Evolutionary conservation across 2,329 filamentous ascomycete genomes (phyloP).

Genomic region (Fusarium sp.): DNA sequence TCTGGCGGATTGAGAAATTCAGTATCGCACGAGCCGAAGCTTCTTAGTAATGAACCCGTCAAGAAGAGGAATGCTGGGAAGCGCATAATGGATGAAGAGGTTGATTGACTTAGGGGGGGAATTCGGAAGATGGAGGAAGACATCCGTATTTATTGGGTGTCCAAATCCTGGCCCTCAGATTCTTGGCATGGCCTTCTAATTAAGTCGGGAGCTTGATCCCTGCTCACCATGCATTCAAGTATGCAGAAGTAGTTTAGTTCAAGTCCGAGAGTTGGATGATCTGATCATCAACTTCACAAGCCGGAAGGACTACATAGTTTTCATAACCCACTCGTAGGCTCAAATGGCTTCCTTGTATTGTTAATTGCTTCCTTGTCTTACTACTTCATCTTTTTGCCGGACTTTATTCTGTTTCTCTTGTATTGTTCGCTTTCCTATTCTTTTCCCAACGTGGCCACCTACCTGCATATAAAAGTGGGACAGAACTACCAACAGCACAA

Average conservation of each 20-base stretch:
- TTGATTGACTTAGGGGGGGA: no score
- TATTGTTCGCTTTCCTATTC: background rate
- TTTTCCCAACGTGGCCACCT: background rate
- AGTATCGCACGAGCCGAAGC: accelerated
- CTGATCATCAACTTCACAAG: background rate
- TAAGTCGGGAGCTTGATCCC: background rate
- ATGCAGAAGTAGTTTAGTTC: background rate
- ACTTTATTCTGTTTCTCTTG: background rate
- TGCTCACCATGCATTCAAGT: accelerated
- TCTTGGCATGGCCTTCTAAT: background rate
- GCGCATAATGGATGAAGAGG: background rate
- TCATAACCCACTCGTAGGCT: accelerated
- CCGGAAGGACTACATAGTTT: background rate
- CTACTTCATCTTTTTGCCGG: no score
- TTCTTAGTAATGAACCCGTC: accelerated
- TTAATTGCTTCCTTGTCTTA: no score
- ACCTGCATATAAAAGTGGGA: background rate
- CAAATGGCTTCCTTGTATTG: background rate
- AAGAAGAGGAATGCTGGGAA: accelerated
- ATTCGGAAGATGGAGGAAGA: background rate
- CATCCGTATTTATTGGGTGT: background rate
- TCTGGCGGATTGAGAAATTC: background rate
- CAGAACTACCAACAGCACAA: background rate
- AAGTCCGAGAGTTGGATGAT: background rate
- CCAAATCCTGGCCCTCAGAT: accelerated